Evolutionary conservation across 345 rosid species (phyloP).

Genomic region (Gossypium turneri): DNA sequence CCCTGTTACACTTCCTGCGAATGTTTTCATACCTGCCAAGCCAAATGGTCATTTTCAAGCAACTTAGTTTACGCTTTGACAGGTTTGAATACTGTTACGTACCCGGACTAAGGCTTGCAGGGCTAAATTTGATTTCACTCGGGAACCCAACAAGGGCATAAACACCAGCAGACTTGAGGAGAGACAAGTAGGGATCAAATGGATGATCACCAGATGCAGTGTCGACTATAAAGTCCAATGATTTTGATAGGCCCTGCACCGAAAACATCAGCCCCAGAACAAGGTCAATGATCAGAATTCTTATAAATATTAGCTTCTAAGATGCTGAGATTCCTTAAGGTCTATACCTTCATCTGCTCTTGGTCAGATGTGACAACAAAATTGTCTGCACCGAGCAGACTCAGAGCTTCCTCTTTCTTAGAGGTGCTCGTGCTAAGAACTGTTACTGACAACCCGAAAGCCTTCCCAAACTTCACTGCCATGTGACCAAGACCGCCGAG

Average conservation of each 20-base stretch:
- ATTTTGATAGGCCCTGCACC: constrained; percentile 52
- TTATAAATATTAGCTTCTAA: neutral
- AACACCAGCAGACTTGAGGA: constrained; percentile 64
- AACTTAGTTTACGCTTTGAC: neutral
- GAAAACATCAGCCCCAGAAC: constrained; percentile 3
- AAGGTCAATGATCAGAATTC: neutral
- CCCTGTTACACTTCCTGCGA: constrained; percentile 65
- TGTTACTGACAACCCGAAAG: constrained; percentile 74
- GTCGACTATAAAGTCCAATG: constrained; percentile 75
- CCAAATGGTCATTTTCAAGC: constrained; percentile 7
- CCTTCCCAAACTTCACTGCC: constrained; percentile 96
- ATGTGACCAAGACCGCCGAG: constrained; percentile 94
- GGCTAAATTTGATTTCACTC: constrained; percentile 73
- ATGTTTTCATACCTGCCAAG: constrained; percentile 57
- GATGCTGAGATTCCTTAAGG: neutral
- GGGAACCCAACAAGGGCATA: constrained; percentile 76
- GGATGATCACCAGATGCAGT: constrained; percentile 88
- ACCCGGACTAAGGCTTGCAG: constrained; percentile 66
- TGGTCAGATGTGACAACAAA: constrained; percentile 70
- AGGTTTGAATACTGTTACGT: neutral
- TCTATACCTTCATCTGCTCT: constrained; percentile 72
- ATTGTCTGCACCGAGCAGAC: constrained; percentile 54
- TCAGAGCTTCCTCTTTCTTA: constrained; percentile 80
- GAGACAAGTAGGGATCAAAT: constrained; percentile 76
- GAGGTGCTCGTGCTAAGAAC: constrained; percentile 77